These are phyloP conservation scores for Lophiotrema nucula DNA, from an alignment of 495 filamentous ascomycete genomes.

Conservation along the genomic window DNA sequence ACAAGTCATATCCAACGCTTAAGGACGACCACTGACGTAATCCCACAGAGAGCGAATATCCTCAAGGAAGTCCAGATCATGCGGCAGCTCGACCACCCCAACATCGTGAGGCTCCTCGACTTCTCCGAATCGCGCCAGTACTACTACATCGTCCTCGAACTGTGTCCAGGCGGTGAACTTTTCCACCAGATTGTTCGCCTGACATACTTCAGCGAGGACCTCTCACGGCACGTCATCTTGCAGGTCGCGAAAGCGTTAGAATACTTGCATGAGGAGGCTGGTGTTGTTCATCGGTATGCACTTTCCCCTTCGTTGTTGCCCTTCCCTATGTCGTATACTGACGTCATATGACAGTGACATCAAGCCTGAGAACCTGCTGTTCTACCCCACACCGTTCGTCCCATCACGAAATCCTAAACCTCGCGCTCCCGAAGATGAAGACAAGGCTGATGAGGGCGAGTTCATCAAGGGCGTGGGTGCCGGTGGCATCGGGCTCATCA, in stretches of 20 bases:
- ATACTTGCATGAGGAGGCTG: constrained; percentile 91
- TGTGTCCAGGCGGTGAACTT: constrained; percentile 91
- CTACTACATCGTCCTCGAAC: constrained; percentile 94
- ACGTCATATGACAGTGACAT: constrained; percentile 71
- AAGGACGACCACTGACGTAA: constrained; percentile 40
- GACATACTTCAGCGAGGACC: constrained; percentile 96
- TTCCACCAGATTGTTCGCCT: constrained; percentile 98
- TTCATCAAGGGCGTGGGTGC: constrained; percentile 78
- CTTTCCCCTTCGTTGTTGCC: constrained; percentile 1
- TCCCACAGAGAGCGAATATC: constrained; percentile 83
- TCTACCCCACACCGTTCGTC: constrained; percentile 78
- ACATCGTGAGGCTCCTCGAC: constrained; percentile 87
- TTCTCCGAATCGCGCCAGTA: constrained; percentile 93
- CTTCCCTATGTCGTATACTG: constrained; percentile 34
- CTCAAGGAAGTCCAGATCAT: constrained; percentile 99
- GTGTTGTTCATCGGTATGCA: constrained; percentile 92
- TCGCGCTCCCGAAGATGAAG: constrained; percentile 81
- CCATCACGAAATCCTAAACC: constrained; percentile 79
- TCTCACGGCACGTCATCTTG: constrained; percentile 88
- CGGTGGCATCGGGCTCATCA: constrained; percentile 93
- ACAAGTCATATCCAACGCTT: not conserved
- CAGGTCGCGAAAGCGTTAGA: constrained; percentile 92
- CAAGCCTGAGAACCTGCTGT: constrained; percentile 96
- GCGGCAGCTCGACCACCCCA: constrained; percentile 92
- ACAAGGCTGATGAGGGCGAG: constrained; percentile 96